Conservation (phyloP, 495 filamentous ascomycete species). For the Penicillium bovifimosum region DNA sequence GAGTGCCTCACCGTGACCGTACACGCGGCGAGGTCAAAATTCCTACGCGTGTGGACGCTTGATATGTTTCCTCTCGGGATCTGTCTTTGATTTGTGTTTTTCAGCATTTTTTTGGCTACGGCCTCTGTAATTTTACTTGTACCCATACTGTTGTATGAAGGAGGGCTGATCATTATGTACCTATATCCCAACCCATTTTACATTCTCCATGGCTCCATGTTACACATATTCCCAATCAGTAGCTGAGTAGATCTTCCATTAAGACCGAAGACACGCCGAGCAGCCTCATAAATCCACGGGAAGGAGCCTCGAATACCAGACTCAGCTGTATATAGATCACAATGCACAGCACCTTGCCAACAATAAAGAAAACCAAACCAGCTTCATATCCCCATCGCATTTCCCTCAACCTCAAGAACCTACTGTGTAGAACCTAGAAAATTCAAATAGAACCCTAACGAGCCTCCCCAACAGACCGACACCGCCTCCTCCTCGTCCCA, state of each 20-base stretch:
- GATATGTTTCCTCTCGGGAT: conserved; percentile 2
- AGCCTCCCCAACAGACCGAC: conserved; percentile 21
- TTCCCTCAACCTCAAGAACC: background rate
- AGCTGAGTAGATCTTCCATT: background rate
- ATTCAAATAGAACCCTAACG: conserved; percentile 15
- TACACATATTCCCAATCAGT: background rate
- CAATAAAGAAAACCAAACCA: background rate
- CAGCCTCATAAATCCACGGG: background rate
- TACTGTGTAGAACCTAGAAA: too few species aligned
- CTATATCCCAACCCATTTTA: conserved; percentile 25
- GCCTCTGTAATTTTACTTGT: conserved; percentile 20
- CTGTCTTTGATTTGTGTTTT: background rate
- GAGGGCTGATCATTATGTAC: conserved; percentile 20
- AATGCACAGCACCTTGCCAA: background rate
- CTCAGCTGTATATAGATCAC: background rate
- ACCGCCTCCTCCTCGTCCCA: conserved; percentile 16
- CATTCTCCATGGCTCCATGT: background rate
- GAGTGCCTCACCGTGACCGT: conserved; percentile 61
- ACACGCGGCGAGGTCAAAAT: conserved; percentile 73
- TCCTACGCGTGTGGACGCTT: conserved; percentile 54
- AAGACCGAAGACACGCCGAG: background rate
- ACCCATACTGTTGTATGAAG: conserved; percentile 23
- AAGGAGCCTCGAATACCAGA: background rate
- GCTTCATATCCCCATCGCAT: background rate
- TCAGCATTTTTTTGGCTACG: conserved; percentile 1